Conservation (phyloP, 2,329 filamentous ascomycete genomes). For the Mycosphaerella arachidis region DNA sequence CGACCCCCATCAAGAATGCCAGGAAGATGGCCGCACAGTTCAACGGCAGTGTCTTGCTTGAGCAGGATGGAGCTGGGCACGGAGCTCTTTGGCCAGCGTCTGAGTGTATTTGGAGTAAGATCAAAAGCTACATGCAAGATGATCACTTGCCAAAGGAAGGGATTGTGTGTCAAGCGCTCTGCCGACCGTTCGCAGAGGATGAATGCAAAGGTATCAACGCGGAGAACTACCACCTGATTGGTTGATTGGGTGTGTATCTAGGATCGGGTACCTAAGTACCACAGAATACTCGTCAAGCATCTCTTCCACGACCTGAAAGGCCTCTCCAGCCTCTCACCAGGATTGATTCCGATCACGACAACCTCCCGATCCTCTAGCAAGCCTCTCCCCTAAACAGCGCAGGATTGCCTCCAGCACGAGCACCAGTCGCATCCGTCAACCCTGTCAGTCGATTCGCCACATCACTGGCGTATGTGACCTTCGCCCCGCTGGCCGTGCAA, state of each 20-base stretch:
- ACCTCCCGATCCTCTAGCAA: not conserved
- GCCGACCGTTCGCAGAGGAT: slow-evolving; percentile 10
- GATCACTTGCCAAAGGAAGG: slow-evolving; percentile 28
- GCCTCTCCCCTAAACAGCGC: not conserved
- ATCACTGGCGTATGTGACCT: slow-evolving; percentile 50
- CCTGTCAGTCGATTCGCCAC: slow-evolving; percentile 48
- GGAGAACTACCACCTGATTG: slow-evolving; percentile 2
- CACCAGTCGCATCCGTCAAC: slow-evolving; percentile 15
- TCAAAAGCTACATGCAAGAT: slow-evolving; percentile 32
- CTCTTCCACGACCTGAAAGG: not conserved
- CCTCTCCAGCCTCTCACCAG: not conserved
- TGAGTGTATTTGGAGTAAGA: slow-evolving; percentile 26
- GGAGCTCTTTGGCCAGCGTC: slow-evolving; percentile 24
- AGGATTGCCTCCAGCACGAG: not conserved
- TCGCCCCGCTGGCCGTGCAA: slow-evolving; percentile 42
- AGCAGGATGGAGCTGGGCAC: slow-evolving; percentile 33
- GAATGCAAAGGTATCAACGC: slow-evolving; percentile 11
- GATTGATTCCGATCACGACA: not conserved
- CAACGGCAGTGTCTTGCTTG: slow-evolving; percentile 28
- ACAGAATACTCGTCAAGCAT: not conserved
- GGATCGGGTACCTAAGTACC: not conserved
- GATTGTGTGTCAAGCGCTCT: slow-evolving; percentile 25
- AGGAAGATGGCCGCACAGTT: slow-evolving; percentile 35
- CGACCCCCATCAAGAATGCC: slow-evolving; percentile 32
- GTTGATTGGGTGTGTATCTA: not conserved